Percentiles rank a stretch among this genome's conserved stretches.
These are phyloP conservation scores for Leersia perrieri DNA, from an alignment of 176 grass and related monocot species.

Conservation along the genomic window DNA sequence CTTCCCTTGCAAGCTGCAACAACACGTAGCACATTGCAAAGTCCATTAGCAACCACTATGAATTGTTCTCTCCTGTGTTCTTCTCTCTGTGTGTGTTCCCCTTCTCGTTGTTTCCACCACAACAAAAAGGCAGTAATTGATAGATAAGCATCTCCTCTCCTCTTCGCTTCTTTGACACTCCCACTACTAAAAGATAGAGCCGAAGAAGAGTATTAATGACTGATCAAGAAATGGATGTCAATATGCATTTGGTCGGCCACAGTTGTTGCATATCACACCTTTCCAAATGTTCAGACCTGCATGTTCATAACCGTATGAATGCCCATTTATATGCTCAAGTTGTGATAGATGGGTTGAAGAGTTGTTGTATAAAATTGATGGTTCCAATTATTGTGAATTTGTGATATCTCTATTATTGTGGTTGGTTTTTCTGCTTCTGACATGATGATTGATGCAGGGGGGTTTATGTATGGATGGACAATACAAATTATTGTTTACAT, in stretches of 20 bases:
- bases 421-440: background rate
- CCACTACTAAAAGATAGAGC: background rate
- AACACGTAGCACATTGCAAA: background rate
- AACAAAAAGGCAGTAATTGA: background rate
- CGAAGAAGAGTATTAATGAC: background rate
- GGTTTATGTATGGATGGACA: background rate
- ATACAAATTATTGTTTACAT: background rate
- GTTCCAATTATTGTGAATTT: background rate
- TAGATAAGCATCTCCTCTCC: no score
- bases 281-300: background rate
- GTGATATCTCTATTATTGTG: background rate
- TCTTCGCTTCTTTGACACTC: background rate
- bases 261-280: background rate
- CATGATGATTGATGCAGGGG: background rate
- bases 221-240: background rate
- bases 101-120: background rate
- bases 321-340: background rate
- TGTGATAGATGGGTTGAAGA: background rate
- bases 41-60: background rate
- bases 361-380: background rate
- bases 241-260: background rate
- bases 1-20: background rate
- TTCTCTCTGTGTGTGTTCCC: no score
- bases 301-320: background rate
- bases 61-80: background rate